Conservation (phyloP, 1,139 yeast genomes). For the Scheffersomyces illinoinensis region DNA sequence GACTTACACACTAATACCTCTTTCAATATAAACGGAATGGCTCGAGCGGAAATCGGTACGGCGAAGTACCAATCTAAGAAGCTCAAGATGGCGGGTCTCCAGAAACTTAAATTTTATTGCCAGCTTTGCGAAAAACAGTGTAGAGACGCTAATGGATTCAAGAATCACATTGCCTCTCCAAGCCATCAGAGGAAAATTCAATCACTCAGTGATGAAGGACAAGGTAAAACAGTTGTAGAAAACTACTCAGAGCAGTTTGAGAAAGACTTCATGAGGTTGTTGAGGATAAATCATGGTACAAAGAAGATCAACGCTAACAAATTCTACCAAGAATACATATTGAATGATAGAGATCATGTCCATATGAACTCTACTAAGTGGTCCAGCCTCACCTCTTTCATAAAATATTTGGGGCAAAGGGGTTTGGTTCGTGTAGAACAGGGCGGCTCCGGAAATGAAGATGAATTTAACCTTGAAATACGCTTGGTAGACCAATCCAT, state of each 20-base stretch:
- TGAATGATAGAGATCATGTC: conserved; percentile 73
- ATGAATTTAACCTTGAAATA: conserved; percentile 40
- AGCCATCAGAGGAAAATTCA: conserved; percentile 61
- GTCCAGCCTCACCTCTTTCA: conserved; percentile 68
- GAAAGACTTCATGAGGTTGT: conserved; percentile 61
- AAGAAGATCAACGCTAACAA: conserved; percentile 77
- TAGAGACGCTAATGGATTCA: conserved; percentile 92
- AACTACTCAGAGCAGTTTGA: conserved; percentile 63
- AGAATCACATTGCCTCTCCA: conserved; percentile 79
- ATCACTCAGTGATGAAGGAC: conserved; percentile 40
- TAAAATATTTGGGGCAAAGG: conserved; percentile 59
- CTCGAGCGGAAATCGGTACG: conserved; percentile 68
- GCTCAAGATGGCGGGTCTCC: conserved; percentile 81
- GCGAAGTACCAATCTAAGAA: conserved; percentile 82
- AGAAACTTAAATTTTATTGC: conserved; percentile 83
- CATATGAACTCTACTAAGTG: conserved; percentile 91
- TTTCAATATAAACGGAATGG: conserved; percentile 12
- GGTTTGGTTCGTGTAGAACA: conserved; percentile 59
- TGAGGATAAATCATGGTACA: conserved; percentile 76
- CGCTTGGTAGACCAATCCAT: conserved; percentile 25
- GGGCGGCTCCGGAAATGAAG: conserved; percentile 38
- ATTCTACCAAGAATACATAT: conserved; percentile 85
- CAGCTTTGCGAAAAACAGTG: conserved; percentile 93
- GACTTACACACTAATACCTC: not conserved
- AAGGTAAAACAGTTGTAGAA: conserved; percentile 46